These are phyloP conservation scores for Trametes meyenii DNA, from an alignment of 768 basidiomycete species.

Conservation along the genomic window DNA sequence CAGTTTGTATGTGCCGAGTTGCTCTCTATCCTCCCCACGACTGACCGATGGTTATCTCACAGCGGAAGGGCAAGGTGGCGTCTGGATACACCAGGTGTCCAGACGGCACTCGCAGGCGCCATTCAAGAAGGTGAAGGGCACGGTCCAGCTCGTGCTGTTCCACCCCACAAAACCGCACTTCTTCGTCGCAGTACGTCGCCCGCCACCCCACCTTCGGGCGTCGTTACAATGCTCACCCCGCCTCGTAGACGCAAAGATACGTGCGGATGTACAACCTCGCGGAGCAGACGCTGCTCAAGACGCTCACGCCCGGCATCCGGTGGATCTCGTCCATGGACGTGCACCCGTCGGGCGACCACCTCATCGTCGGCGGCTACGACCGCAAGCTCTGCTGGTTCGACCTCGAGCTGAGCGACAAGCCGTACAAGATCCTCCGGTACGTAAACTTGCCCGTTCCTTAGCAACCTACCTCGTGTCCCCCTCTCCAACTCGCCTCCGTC, in stretches of 20 bases:
- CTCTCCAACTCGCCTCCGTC: not conserved
- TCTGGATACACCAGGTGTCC: constrained; percentile 95
- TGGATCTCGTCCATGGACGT: constrained; percentile 99
- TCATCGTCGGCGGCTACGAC: constrained; percentile 98
- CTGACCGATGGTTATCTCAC: not conserved
- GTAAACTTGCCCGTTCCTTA: constrained; percentile 24
- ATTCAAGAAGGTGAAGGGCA: constrained; percentile 93
- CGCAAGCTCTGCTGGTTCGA: constrained; percentile 99
- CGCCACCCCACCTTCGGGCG: constrained; percentile 4
- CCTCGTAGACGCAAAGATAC: constrained; percentile 87
- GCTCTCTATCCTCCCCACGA: too few species aligned
- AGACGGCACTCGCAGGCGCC: constrained; percentile 96
- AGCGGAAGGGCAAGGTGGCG: constrained; percentile 79
- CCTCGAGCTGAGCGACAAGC: constrained; percentile 93
- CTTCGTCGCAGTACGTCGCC: constrained; percentile 86
- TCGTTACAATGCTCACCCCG: constrained; percentile 13
- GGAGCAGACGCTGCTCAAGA: constrained; percentile 91
- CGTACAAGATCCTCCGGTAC: constrained; percentile 93
- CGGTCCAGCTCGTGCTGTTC: constrained; percentile 90
- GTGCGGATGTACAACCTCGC: constrained; percentile 94
- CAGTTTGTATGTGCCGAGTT: constrained; percentile 75
- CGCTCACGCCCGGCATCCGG: constrained; percentile 90
- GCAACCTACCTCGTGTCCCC: not conserved
- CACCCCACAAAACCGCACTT: constrained; percentile 95
- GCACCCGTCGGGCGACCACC: constrained; percentile 93